Evolutionary conservation across 2,329 filamentous ascomycete genomes (phyloP).

Genomic region (Penicillium psychrosexuale): DNA sequence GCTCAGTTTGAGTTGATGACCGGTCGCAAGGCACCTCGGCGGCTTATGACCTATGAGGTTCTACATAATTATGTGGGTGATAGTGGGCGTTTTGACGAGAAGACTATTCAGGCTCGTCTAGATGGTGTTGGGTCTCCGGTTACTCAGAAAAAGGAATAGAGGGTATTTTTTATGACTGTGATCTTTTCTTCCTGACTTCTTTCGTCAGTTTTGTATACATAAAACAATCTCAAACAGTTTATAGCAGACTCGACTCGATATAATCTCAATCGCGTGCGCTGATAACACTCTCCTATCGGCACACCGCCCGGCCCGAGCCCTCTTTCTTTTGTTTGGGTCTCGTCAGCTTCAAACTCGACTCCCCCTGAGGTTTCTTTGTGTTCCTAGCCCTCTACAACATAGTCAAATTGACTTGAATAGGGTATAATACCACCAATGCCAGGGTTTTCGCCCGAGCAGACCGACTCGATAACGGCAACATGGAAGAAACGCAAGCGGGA

Average conservation of each 20-base stretch:
- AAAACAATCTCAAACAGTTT: background rate
- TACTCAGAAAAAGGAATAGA: slow-evolving; percentile 1
- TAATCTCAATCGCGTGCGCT: background rate
- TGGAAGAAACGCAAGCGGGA: slow-evolving; percentile 27
- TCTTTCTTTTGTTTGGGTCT: slow-evolving; percentile 8
- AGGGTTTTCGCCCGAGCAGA: slow-evolving; percentile 16
- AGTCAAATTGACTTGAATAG: slow-evolving; percentile 6
- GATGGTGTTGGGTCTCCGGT: slow-evolving; percentile 27
- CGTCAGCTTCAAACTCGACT: background rate
- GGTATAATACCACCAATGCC: slow-evolving; percentile 13
- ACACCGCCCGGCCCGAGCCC: slow-evolving; percentile 4
- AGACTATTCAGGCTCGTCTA: slow-evolving; percentile 37
- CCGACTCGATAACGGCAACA: slow-evolving; percentile 13
- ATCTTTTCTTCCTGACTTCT: background rate
- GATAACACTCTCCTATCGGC: slow-evolving; percentile 7
- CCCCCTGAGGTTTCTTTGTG: background rate
- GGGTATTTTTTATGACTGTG: background rate
- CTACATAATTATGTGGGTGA: slow-evolving; percentile 38
- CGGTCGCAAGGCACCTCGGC: slow-evolving; percentile 66
- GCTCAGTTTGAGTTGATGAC: slow-evolving; percentile 81
- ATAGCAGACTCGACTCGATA: background rate
- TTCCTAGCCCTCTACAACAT: background rate
- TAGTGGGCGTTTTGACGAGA: slow-evolving; percentile 36
- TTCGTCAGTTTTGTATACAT: background rate
- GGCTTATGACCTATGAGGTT: slow-evolving; percentile 67